A percentile compares a stretch with the other conserved stretches of the same genome.
These are phyloP conservation scores for Quambalaria eucalypti DNA, from an alignment of 1,284 basidiomycete genomes.

Conservation along the genomic window DNA sequence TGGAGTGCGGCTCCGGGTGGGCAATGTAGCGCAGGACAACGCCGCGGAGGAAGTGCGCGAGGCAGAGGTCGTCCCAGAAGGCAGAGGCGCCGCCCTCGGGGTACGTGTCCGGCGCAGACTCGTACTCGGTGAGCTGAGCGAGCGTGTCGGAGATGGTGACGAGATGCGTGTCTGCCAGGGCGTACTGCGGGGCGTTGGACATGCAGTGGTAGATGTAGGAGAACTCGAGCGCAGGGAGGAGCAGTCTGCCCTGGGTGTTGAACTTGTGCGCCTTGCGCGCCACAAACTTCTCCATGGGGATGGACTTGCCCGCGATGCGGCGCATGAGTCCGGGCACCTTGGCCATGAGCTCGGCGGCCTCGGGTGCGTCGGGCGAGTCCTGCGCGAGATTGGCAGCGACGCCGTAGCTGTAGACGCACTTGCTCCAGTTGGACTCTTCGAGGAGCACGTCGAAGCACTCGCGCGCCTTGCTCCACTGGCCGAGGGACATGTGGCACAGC, in stretches of 20 bases:
- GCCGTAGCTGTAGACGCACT: constrained; percentile 44
- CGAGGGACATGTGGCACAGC: constrained; percentile 41
- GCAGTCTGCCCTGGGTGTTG: constrained; percentile 23
- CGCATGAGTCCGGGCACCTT: constrained; percentile 35
- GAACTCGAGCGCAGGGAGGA: constrained; percentile 42
- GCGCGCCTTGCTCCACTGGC: constrained; percentile 30
- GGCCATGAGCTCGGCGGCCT: constrained; percentile 27
- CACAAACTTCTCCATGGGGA: constrained; percentile 45
- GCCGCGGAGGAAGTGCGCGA: constrained; percentile 43
- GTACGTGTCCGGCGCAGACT: constrained; percentile 16
- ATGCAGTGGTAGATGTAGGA: constrained; percentile 44
- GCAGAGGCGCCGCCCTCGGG: constrained; percentile 18
- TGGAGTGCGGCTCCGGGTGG: constrained; percentile 39
- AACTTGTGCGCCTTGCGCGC: constrained; percentile 43
- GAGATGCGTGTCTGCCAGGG: constrained; percentile 25
- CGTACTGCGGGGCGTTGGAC: constrained; percentile 33
- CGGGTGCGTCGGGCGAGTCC: constrained; percentile 5
- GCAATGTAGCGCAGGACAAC: constrained; percentile 42
- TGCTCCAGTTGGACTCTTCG: constrained; percentile 44
- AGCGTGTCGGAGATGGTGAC: constrained; percentile 31
- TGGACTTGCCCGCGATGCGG: constrained; percentile 44
- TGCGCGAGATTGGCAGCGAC: constrained; percentile 33
- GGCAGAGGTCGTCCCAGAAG: constrained; percentile 39
- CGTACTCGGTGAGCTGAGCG: constrained; percentile 20
- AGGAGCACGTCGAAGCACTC: constrained; percentile 31